Percentiles rank a stretch among this genome's conserved stretches.
Conservation (phyloP, 192 early-diverging fungal species). For the Coemansia sp. region DNA sequence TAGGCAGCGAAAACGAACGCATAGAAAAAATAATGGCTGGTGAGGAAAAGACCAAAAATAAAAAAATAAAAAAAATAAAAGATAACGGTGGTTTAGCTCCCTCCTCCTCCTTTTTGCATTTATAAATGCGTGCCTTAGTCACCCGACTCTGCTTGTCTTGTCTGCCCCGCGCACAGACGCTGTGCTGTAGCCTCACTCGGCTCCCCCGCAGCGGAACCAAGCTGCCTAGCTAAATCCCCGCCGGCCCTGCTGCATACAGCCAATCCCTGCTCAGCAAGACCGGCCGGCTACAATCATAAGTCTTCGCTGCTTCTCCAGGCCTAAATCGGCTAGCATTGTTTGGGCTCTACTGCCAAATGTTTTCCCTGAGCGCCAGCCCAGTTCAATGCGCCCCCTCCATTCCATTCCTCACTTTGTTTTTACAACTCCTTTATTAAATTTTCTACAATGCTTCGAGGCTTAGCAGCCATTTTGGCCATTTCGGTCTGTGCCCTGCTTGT, state of each 20-base stretch:
- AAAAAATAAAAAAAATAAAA: neutral
- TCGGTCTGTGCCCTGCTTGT: neutral
- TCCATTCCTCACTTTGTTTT: too few relatives aligned
- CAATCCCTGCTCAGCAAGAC: too few relatives aligned
- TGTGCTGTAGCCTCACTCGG: neutral
- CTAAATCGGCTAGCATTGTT: neutral
- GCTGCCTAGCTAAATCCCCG: constrained; percentile 4
- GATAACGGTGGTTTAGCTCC: neutral
- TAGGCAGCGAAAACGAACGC: constrained; percentile 28
- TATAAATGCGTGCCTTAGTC: neutral
- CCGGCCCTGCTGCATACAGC: constrained; percentile 14
- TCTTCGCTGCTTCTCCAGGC: too few relatives aligned
- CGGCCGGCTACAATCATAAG: too few relatives aligned
- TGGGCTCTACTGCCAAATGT: neutral
- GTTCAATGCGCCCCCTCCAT: too few relatives aligned
- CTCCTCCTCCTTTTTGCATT: neutral
- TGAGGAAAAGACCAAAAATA: too few relatives aligned
- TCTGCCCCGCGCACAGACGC: neutral
- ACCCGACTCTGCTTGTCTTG: neutral
- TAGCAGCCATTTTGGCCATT: neutral
- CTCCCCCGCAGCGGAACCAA: neutral
- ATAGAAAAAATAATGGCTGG: constrained; percentile 1
- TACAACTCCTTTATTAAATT: too few relatives aligned
- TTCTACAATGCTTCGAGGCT: too few relatives aligned
- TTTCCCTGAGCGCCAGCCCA: too few relatives aligned